Percentiles rank a stretch among this genome's conserved stretches.
Evolutionary conservation across 2,329 filamentous ascomycete genomes (phyloP).

Genomic region (Chaetomiaceae sp.): DNA sequence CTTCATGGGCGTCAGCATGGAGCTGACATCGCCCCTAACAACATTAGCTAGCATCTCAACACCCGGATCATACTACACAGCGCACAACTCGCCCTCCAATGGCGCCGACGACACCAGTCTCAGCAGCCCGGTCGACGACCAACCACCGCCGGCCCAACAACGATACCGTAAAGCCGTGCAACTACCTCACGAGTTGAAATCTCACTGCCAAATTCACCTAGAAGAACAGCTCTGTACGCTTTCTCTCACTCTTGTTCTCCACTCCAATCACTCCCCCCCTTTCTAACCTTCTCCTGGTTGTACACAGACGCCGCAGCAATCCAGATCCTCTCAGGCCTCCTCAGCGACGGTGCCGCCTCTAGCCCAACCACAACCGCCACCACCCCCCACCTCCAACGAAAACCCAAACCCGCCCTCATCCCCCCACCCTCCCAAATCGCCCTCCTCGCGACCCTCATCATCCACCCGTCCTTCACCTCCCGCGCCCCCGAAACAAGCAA

Average conservation of each 20-base stretch:
- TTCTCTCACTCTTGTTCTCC: too few relatives aligned
- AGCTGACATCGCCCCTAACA: slow-evolving; percentile 23
- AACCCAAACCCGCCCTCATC: slow-evolving; percentile 48
- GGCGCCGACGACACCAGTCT: slow-evolving; percentile 18
- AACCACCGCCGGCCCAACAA: background rate
- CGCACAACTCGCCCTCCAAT: slow-evolving; percentile 15
- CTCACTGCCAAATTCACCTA: slow-evolving; percentile 66
- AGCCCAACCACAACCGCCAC: too few relatives aligned
- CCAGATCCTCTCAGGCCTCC: slow-evolving; percentile 59
- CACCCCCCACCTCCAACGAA: slow-evolving; percentile 12
- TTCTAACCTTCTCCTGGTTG: background rate
- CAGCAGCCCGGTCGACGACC: slow-evolving; percentile 18
- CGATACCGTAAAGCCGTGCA: slow-evolving; percentile 51
- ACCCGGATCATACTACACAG: slow-evolving; percentile 23
- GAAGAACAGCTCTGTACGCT: slow-evolving; percentile 60
- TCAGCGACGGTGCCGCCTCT: too few relatives aligned
- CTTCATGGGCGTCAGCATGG: slow-evolving; percentile 9
- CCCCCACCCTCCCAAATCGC: slow-evolving; percentile 71
- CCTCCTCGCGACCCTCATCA: slow-evolving; percentile 72
- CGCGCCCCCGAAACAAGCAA: slow-evolving; percentile 60
- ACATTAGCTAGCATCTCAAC: slow-evolving; percentile 22
- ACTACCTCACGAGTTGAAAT: slow-evolving; percentile 59
- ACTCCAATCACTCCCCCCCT: background rate
- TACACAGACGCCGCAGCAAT: slow-evolving; percentile 53
- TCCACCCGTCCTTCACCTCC: slow-evolving; percentile 76